These are phyloP conservation scores for Nakazawaea anatomiae DNA, from an alignment of 805 yeast species.

Conservation along the genomic window DNA sequence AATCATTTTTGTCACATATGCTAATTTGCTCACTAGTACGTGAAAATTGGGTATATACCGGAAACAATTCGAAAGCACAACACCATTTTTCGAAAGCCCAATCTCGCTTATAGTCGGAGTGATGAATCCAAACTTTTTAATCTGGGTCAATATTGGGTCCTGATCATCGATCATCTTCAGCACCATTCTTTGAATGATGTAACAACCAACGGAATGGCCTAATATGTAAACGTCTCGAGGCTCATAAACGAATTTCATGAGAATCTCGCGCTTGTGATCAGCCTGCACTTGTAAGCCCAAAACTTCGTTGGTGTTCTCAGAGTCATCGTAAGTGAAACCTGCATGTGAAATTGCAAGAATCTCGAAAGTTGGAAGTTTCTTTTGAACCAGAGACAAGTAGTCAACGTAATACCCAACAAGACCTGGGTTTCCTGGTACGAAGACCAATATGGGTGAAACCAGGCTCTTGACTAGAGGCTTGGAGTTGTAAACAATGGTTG, in stretches of 20 bases:
- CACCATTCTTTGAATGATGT: slow-evolving; percentile 50
- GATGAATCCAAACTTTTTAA: slow-evolving; percentile 49
- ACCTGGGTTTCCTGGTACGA: slow-evolving; percentile 80
- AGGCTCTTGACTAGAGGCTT: slow-evolving; percentile 10
- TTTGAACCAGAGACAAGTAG: slow-evolving; percentile 40
- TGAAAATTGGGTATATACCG: slow-evolving; percentile 4
- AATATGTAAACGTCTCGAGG: slow-evolving; percentile 37
- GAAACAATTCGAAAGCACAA: not conserved
- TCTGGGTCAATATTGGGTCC: slow-evolving; percentile 19
- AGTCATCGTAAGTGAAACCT: slow-evolving; percentile 35
- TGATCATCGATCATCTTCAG: slow-evolving; percentile 21
- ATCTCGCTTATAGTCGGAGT: slow-evolving; percentile 70
- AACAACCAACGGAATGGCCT: slow-evolving; percentile 74
- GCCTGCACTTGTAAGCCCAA: slow-evolving; percentile 50
- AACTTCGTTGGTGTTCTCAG: slow-evolving; percentile 11
- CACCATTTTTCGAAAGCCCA: slow-evolving; percentile 26
- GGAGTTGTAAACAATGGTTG: slow-evolving; percentile 25
- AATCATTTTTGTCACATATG: slow-evolving; percentile 1
- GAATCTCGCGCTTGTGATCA: slow-evolving; percentile 48
- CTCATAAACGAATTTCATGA: slow-evolving; percentile 27
- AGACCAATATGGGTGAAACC: slow-evolving; percentile 36
- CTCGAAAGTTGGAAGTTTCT: slow-evolving; percentile 38
- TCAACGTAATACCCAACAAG: slow-evolving; percentile 57
- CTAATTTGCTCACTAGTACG: slow-evolving; percentile 13
- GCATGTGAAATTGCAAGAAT: slow-evolving; percentile 60